Conservation (phyloP, 257 asterid species). For the Solanum pennellii region DNA sequence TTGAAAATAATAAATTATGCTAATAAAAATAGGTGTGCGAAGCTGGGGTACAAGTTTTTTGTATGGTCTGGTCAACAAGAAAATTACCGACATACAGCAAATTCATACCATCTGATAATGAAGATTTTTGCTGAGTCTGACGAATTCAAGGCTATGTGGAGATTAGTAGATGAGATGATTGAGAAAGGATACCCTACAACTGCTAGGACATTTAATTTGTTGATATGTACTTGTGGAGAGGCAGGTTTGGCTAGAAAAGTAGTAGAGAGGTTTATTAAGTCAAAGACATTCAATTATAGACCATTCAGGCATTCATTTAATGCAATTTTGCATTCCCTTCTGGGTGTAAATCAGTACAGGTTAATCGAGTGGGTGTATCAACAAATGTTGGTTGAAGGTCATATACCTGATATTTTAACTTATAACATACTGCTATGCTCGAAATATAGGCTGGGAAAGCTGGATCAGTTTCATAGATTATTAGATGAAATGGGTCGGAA, state of each 20-base stretch:
- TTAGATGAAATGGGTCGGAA: slow-evolving; percentile 73
- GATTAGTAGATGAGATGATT: slow-evolving; percentile 73
- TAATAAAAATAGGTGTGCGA: slow-evolving; percentile 63
- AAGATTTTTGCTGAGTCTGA: slow-evolving; percentile 69
- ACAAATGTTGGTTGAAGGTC: slow-evolving; percentile 69
- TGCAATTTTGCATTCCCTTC: slow-evolving; percentile 71
- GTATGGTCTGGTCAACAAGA: slow-evolving; percentile 82
- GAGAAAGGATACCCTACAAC: slow-evolving; percentile 75
- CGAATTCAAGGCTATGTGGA: slow-evolving; percentile 91
- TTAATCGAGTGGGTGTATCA: slow-evolving; percentile 91
- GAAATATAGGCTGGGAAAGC: slow-evolving; percentile 72
- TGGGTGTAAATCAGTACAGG: slow-evolving; percentile 50
- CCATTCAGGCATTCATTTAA: slow-evolving; percentile 72
- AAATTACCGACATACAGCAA: slow-evolving; percentile 53
- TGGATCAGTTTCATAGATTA: slow-evolving; percentile 63
- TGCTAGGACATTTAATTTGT: slow-evolving; percentile 79
- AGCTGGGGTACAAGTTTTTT: slow-evolving; percentile 84
- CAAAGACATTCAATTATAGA: slow-evolving; percentile 71
- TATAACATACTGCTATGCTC: slow-evolving; percentile 84
- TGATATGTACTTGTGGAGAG: slow-evolving; percentile 83
- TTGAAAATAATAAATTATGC: slow-evolving; percentile 40
- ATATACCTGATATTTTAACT: slow-evolving; percentile 75
- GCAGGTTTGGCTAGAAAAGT: slow-evolving; percentile 84
- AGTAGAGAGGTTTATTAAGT: slow-evolving; percentile 79
- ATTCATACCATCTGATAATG: slow-evolving; percentile 66